Conservation (phyloP, 148 eudicot genomes). For the Cornus suecica region DNA sequence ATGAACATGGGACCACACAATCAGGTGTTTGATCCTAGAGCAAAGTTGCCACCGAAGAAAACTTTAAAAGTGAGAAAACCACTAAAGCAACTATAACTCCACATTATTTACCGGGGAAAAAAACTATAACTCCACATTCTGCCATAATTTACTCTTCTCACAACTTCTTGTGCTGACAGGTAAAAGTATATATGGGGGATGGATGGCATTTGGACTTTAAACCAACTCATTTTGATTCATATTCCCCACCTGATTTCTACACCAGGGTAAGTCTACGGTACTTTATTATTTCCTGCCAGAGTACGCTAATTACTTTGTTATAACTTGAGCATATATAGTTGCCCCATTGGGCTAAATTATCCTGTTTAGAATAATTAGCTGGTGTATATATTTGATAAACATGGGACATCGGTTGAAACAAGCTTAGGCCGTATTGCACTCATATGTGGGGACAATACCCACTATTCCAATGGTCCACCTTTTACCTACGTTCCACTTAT, state of each 20-base stretch:
- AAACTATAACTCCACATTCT: neutral
- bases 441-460: neutral
- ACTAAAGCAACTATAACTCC: neutral
- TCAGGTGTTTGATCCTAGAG: slow-evolving; percentile 61
- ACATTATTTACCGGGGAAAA: no score
- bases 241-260: slow-evolving; percentile 90
- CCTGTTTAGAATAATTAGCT: no score
- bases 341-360: no score
- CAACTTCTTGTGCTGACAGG: slow-evolving; percentile 31
- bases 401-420: neutral
- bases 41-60: slow-evolving; percentile 45
- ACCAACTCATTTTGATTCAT: slow-evolving; percentile 74
- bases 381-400: neutral
- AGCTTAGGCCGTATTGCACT: neutral
- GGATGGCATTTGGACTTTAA: slow-evolving; percentile 88
- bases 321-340: neutral
- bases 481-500: neutral
- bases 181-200: slow-evolving; percentile 80
- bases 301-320: neutral
- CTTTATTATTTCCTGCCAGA: no score
- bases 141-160: neutral
- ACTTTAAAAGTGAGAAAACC: slow-evolving; percentile 48
- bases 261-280: slow-evolving; percentile 41
- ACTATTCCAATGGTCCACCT: neutral
- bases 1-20: slow-evolving; percentile 39